Conservation (phyloP, 306 rosid species). For the Herpetospermum pedunculosum region DNA sequence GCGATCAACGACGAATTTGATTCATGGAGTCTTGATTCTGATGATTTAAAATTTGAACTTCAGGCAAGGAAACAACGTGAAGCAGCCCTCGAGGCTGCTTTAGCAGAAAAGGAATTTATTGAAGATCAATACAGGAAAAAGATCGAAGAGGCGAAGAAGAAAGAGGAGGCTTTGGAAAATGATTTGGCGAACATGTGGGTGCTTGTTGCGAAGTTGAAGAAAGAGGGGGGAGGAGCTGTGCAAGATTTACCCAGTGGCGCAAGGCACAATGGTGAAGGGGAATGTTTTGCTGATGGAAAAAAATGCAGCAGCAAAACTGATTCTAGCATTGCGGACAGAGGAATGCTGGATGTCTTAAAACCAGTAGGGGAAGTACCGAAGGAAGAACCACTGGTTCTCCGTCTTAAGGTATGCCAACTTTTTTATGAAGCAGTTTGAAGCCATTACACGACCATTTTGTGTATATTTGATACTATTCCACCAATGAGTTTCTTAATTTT, state of each 20-base stretch:
- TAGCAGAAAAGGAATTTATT: constrained; percentile 79
- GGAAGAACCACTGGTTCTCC: constrained; percentile 87
- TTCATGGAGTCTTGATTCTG: constrained; percentile 70
- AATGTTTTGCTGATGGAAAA: constrained; percentile 27
- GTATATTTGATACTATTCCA: too few species aligned
- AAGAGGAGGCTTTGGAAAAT: constrained; percentile 94
- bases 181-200: constrained; percentile 99
- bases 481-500: too few species aligned
- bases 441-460: not conserved
- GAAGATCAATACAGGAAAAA: constrained; percentile 78
- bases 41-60: constrained; percentile 76
- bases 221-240: constrained; percentile 63
- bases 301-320: constrained; percentile 21
- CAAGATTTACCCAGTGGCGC: constrained; percentile 43
- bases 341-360: constrained; percentile 35
- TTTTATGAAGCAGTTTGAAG: not conserved
- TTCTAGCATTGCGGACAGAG: constrained; percentile 34
- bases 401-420: constrained; percentile 55
- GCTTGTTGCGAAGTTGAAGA: constrained; percentile 94
- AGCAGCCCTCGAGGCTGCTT: constrained; percentile 82
- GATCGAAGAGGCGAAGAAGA: constrained; percentile 79
- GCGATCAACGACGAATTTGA: constrained; percentile 54
- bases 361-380: constrained; percentile 39
- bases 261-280: constrained; percentile 30
- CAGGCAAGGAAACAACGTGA: constrained; percentile 96